These are phyloP conservation scores for Chrysopogon serrulatus DNA, from an alignment of 176 grass and related monocot genomes.

Conservation along the genomic window DNA sequence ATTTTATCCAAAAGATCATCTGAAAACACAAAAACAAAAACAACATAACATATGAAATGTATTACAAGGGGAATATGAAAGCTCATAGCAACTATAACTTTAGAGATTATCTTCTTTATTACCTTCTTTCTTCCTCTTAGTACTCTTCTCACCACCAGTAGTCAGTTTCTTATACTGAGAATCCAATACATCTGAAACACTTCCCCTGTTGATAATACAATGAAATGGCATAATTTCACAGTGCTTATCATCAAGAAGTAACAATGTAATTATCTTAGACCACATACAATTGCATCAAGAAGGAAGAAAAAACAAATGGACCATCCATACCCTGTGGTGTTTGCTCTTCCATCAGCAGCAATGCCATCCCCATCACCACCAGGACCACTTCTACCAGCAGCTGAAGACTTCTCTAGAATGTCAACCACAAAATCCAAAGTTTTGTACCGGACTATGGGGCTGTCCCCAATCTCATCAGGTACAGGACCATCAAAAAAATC, in stretches of 20 bases:
- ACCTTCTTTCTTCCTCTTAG: not conserved
- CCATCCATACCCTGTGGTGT: not conserved
- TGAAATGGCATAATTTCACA: not conserved
- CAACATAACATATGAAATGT: not conserved
- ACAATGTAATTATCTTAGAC: not conserved
- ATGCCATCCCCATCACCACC: not conserved
- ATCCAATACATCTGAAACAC: not conserved
- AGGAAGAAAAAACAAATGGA: not conserved
- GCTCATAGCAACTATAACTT: not conserved
- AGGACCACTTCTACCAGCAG: not conserved
- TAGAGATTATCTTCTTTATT: not conserved
- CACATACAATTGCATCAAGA: not conserved
- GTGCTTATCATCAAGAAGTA: not conserved
- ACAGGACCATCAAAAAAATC: not conserved
- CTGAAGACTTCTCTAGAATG: not conserved
- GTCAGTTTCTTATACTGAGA: not conserved
- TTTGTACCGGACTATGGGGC: not conserved
- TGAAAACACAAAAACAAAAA: not conserved
- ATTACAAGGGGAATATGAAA: not conserved
- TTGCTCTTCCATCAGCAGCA: not conserved
- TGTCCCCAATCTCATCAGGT: not conserved
- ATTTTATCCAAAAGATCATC: not conserved
- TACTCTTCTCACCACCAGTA: not conserved
- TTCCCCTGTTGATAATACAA: not conserved
- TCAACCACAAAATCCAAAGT: not conserved